A percentile compares a stretch with the other conserved stretches of the same genome.
These are phyloP conservation scores for Urochloa ruziziensis DNA, from an alignment of 176 grass and related monocot genomes.

Conservation along the genomic window DNA sequence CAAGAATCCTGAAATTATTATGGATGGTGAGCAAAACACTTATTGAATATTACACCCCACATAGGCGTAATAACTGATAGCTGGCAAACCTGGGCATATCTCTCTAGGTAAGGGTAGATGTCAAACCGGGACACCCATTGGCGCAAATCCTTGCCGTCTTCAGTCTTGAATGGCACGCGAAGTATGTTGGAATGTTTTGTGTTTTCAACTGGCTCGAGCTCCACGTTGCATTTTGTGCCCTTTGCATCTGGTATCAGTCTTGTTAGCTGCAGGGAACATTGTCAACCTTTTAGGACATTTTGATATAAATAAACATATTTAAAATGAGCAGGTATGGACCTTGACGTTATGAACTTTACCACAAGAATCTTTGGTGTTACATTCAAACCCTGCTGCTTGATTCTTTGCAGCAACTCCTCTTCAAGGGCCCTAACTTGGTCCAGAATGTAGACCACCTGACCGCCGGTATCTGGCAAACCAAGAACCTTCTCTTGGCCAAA, in stretches of 20 bases:
- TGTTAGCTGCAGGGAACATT: slow-evolving; percentile 55
- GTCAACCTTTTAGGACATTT: neutral
- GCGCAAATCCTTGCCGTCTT: slow-evolving; percentile 53
- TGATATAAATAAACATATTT: neutral
- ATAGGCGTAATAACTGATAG: neutral
- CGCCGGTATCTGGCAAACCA: slow-evolving; percentile 93
- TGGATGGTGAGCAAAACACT: neutral
- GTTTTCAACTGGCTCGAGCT: slow-evolving; percentile 73
- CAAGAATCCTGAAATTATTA: slow-evolving; percentile 61
- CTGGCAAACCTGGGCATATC: slow-evolving; percentile 78
- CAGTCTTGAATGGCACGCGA: slow-evolving; percentile 79
- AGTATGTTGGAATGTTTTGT: slow-evolving; percentile 85
- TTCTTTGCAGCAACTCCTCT: slow-evolving; percentile 86
- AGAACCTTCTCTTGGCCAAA: slow-evolving; percentile 98
- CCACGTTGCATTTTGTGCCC: slow-evolving; percentile 90
- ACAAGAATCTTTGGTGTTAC: slow-evolving; percentile 91
- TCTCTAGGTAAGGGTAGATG: slow-evolving; percentile 95
- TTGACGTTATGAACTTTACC: slow-evolving; percentile 46
- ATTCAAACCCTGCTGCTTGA: slow-evolving; percentile 80
- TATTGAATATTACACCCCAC: neutral
- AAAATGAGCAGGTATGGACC: neutral
- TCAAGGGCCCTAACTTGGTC: slow-evolving; percentile 96
- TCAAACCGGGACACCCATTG: slow-evolving; percentile 96
- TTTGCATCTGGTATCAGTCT: slow-evolving; percentile 95
- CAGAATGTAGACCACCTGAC: slow-evolving; percentile 97